phyloP scores from a whole-genome alignment of 257 asterid species.

The Cynanchum wilfordii region DNA sequence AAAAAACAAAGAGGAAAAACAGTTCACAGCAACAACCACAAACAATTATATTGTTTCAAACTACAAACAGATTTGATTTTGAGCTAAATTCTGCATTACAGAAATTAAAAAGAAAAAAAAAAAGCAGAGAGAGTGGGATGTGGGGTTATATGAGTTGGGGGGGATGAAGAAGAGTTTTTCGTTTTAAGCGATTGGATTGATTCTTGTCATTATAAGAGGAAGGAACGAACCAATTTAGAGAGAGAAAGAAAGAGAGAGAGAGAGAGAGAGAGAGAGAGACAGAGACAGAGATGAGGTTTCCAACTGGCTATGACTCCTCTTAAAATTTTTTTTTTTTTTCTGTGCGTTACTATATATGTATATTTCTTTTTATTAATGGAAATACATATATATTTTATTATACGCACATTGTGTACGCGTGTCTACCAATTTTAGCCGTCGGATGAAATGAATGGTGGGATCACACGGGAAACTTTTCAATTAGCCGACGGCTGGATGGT shows the following conservation, averaged over 20 bases:
- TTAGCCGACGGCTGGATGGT: constrained; percentile 18
- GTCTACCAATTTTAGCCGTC: constrained; percentile 26
- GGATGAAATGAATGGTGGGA: constrained; percentile 17
- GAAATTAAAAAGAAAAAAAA: not conserved
- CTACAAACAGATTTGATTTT: constrained; percentile 17
- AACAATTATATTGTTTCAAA: constrained; percentile 16
- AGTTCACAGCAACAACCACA: not conserved
- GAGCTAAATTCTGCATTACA: constrained; percentile 31
- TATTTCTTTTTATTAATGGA: not conserved
- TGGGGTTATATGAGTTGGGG: not conserved
- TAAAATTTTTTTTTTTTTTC: constrained; percentile 15
- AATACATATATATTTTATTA: constrained; percentile 28
- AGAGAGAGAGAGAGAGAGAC: constrained; percentile 25
- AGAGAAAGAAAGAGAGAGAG: constrained; percentile 23
- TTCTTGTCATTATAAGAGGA: constrained; percentile 38
- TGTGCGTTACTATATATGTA: constrained; percentile 18
- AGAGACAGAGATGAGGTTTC: constrained; percentile 28
- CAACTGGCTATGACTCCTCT: constrained; percentile 35
- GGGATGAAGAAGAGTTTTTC: constrained; percentile 6
- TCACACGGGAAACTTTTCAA: not conserved
- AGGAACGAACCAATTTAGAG: constrained; percentile 13
- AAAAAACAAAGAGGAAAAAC: not conserved
- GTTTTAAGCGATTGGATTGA: constrained; percentile 40
- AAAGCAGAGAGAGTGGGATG: too few species aligned
- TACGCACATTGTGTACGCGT: constrained; percentile 21